phyloP scores from a whole-genome alignment of 805 yeast genomes.

The Starmerella apis region DNA sequence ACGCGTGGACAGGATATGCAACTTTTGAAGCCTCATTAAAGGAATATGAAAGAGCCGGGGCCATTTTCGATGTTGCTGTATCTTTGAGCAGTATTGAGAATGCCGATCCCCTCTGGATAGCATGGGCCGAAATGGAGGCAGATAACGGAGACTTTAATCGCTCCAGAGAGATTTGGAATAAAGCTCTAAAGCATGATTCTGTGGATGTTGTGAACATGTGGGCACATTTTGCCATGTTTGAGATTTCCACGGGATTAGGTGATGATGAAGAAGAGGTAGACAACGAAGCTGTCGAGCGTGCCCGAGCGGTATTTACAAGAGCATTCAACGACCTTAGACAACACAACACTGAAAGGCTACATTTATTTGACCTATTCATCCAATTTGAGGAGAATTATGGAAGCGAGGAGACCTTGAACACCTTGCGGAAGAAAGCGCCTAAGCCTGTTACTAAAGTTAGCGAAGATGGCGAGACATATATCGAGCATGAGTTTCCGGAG shows the following conservation, averaged over 20 bases:
- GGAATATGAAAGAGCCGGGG: constrained; percentile 59
- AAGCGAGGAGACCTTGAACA: constrained; percentile 30
- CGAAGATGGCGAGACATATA: constrained; percentile 36
- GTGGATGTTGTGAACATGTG: constrained; percentile 37
- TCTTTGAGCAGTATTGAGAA: constrained; percentile 19
- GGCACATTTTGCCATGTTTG: constrained; percentile 63
- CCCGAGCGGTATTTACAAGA: constrained; percentile 47
- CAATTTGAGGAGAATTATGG: constrained; percentile 62
- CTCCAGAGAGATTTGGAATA: constrained; percentile 45
- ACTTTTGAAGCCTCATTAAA: constrained; percentile 56
- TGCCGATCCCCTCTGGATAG: constrained; percentile 31
- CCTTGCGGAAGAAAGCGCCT: constrained; percentile 45
- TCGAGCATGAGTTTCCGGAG: constrained; percentile 60
- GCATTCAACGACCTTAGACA: constrained; percentile 42
- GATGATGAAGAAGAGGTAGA: constrained; percentile 42
- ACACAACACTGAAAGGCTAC: constrained; percentile 37
- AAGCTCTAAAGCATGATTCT: constrained; percentile 26
- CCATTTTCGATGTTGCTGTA: constrained; percentile 48
- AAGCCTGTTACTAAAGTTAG: constrained; percentile 34
- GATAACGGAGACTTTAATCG: constrained; percentile 48
- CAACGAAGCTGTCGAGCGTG: constrained; percentile 38
- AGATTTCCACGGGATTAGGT: constrained; percentile 44
- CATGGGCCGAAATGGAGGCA: constrained; percentile 48
- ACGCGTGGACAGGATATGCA: constrained; percentile 55
- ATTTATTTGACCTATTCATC: constrained; percentile 50